Base-by-base conservation (phyloP, 2,329 filamentous ascomycete genomes). In the Colletotrichum destructivum region DNA sequence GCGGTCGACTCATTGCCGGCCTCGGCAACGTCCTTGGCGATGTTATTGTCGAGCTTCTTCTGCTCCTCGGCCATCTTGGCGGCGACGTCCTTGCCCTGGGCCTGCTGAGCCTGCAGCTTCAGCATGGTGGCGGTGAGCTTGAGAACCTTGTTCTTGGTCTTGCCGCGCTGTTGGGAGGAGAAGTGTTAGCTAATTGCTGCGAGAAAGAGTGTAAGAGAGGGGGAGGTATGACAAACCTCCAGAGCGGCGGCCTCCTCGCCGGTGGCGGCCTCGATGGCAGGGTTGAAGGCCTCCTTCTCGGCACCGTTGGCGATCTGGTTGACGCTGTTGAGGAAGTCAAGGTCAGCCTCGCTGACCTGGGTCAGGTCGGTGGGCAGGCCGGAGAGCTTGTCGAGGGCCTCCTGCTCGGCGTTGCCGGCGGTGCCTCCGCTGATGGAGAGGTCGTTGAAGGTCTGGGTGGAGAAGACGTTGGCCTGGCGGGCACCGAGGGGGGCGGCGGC, bases 131-230 rank as follows among this genome's bases (percentile, higher is more conserved):
- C 85, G 49, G 84, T 85, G 73, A 90, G 81, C 81, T 90, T 90
- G 63, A 90, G 79, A 18, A 90, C 86, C 81, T 90, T 90, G 84
- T 89, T 89, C 85, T 88, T 88, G 72, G 85, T 89, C 81, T 89
- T 89, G 76, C 87, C 87, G 64, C 84, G 82, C 84, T 86, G 66
- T 47, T 35, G 12, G 26, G 1, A 35, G 42, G 73, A 2, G 31
- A 35, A 35, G 31, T 35, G 1, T 5, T 0, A 1, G 21, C 38
- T 8, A 26, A 15, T 21, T 51, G 44, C 44, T 56, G n/a, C 23
- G 8, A 26, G 2, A 18, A 46, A 16, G 3, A 9, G 18, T 13
- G 16, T 13, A 11, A 13, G 23, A 44, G 4, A 13, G 5, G 5
- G 31, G 8, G n/a, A 21, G 13, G 12, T 2, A 31, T n/a, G 0